Evolutionary conservation across 2,329 filamentous ascomycete genomes (phyloP).

Genomic region (Erysiphe pisi): DNA sequence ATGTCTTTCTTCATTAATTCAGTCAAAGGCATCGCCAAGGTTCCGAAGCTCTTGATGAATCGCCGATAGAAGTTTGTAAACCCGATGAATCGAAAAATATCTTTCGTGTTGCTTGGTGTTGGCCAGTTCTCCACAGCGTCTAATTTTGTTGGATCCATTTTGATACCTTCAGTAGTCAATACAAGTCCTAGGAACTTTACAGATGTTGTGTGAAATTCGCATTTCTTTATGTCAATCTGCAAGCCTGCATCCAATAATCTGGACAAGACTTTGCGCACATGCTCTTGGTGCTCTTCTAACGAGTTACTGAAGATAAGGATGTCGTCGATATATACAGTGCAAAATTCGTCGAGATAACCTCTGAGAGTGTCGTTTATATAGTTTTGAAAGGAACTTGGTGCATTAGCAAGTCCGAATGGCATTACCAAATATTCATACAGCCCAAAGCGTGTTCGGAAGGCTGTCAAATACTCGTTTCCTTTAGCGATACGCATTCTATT

Average conservation of each 20-base stretch:
- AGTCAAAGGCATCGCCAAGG: background rate
- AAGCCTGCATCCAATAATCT: conserved; percentile 10
- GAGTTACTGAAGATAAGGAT: background rate
- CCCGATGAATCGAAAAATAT: background rate
- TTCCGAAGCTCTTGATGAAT: background rate
- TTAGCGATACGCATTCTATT: conserved; percentile 16
- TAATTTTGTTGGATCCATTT: too few relatives aligned
- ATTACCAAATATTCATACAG: background rate
- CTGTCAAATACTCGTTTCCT: background rate
- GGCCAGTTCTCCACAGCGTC: too few relatives aligned
- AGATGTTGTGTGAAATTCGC: background rate
- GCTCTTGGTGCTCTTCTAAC: background rate
- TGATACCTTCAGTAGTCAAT: background rate
- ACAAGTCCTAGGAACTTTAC: conserved; percentile 2
- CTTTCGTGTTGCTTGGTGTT: background rate
- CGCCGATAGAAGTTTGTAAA: background rate
- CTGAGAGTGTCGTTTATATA: conserved; percentile 3
- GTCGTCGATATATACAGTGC: conserved; percentile 15
- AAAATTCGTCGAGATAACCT: conserved; percentile 21
- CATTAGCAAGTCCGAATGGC: background rate
- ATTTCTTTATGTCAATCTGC: background rate
- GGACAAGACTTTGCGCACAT: conserved; percentile 12
- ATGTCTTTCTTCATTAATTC: conserved; percentile 9
- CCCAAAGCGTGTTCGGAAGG: background rate
- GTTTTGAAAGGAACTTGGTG: background rate